Percentiles rank a stretch among this genome's conserved stretches.
Conservation (phyloP, 441 rosid genomes). For the Metrosideros polymorpha region DNA sequence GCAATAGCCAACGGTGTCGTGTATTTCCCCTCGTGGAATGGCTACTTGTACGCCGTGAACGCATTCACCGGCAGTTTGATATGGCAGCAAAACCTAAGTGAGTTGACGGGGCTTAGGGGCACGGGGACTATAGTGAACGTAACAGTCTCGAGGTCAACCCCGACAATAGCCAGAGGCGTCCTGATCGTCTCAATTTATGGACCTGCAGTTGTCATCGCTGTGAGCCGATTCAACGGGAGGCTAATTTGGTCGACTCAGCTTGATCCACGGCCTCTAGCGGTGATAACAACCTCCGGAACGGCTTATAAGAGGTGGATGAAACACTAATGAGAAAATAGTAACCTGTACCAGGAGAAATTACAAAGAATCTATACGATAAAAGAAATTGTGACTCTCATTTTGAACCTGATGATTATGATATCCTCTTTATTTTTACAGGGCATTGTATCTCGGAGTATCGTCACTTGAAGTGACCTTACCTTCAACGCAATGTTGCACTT, state of each 20-base stretch:
- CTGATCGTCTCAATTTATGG: neutral
- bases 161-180: neutral
- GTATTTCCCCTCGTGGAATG: constrained; percentile 44
- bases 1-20: constrained; percentile 18
- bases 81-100: constrained; percentile 22
- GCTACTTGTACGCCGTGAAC: constrained; percentile 23
- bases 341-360: neutral
- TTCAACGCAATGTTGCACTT: constrained; percentile 25
- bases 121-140: neutral
- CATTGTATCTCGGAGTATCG: constrained; percentile 21
- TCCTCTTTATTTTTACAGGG: neutral
- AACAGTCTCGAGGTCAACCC: neutral
- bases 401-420: neutral
- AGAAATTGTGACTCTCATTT: neutral
- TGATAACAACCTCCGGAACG: neutral
- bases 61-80: constrained; percentile 20
- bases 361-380: neutral
- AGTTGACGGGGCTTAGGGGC: constrained; percentile 12
- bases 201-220: neutral
- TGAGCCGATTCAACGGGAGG: neutral
- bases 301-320: neutral
- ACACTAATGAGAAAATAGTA: neutral
- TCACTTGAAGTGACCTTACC: constrained; percentile 20
- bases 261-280: neutral
- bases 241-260: neutral